Conservation (phyloP, 371 early-diverging fungal genomes). For the Blakeslea trispora region DNA sequence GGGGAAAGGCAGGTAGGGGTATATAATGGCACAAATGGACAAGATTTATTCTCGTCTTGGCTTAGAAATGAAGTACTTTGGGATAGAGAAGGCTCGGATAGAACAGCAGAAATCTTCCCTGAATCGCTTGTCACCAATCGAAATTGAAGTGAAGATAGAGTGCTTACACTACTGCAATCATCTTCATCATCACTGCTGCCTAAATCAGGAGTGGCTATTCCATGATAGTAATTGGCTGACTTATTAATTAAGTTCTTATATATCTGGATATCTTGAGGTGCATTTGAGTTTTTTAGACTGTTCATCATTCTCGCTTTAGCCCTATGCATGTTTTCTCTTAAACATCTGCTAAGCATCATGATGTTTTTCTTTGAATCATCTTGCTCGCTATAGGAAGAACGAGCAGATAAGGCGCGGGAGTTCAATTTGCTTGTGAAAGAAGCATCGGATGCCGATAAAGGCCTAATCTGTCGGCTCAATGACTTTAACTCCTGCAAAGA, state of each 20-base stretch:
- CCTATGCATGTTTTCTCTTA: conserved; percentile 18
- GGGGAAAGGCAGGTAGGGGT: conserved; percentile 9
- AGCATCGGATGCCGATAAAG: conserved; percentile 1
- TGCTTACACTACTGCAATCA: conserved; percentile 26
- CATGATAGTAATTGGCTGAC: not conserved
- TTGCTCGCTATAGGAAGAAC: not conserved
- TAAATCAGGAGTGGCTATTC: not conserved
- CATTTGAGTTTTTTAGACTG: conserved; percentile 18
- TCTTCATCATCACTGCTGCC: conserved; percentile 12
- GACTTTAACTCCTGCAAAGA: conserved; percentile 22
- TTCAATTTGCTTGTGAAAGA: not conserved
- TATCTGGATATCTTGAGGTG: conserved; percentile 19
- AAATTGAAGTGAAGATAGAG: conserved; percentile 10
- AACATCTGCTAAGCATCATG: conserved; percentile 13
- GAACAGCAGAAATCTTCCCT: conserved; percentile 20
- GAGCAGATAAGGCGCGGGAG: not conserved
- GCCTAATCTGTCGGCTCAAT: conserved; percentile 24
- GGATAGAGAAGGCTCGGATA: conserved; percentile 4
- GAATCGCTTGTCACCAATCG: conserved; percentile 16
- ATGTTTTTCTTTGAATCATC: conserved; percentile 8
- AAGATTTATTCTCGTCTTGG: conserved; percentile 1
- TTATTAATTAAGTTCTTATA: conserved; percentile 20
- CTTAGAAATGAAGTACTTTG: conserved; percentile 1
- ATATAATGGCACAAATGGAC: conserved; percentile 13
- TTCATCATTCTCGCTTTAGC: conserved; percentile 27